Evolutionary conservation across 306 rosid genomes (phyloP).

Genomic region (Calophaca sinica): DNA sequence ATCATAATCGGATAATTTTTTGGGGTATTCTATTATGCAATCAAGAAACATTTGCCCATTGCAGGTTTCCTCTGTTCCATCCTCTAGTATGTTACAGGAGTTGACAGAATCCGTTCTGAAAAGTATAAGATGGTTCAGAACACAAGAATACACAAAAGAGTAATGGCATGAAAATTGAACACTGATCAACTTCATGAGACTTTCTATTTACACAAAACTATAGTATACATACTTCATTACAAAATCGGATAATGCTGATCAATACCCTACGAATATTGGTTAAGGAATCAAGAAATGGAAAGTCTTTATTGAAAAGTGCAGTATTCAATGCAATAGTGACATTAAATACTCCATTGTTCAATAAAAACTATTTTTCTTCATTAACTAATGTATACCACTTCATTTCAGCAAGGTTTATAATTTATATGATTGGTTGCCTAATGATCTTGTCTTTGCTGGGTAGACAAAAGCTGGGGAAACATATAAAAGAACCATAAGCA

Average conservation of each 20-base stretch:
- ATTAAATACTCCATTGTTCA: background rate
- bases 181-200: slow-evolving; percentile 5
- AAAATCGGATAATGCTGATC: background rate
- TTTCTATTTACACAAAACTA: slow-evolving; percentile 17
- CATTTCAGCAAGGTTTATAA: slow-evolving; percentile 28
- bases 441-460: background rate
- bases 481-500: no score
- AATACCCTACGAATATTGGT: background rate
- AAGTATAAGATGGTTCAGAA: slow-evolving; percentile 33
- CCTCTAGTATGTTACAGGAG: slow-evolving; percentile 43
- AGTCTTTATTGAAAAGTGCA: background rate
- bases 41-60: slow-evolving; percentile 61
- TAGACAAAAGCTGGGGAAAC: background rate
- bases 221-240: slow-evolving; percentile 10
- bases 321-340: background rate
- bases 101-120: slow-evolving; percentile 44
- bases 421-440: slow-evolving; percentile 12
- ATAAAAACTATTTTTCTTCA: background rate
- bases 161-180: slow-evolving; percentile 17
- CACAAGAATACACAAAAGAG: slow-evolving; percentile 26
- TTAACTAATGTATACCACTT: background rate
- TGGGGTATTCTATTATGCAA: slow-evolving; percentile 47
- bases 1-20: slow-evolving; percentile 48
- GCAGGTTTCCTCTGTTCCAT: slow-evolving; percentile 57
- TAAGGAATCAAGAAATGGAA: background rate